phyloP scores from a whole-genome alignment of 2,329 filamentous ascomycete species.

The Sporothrix mexicana region DNA sequence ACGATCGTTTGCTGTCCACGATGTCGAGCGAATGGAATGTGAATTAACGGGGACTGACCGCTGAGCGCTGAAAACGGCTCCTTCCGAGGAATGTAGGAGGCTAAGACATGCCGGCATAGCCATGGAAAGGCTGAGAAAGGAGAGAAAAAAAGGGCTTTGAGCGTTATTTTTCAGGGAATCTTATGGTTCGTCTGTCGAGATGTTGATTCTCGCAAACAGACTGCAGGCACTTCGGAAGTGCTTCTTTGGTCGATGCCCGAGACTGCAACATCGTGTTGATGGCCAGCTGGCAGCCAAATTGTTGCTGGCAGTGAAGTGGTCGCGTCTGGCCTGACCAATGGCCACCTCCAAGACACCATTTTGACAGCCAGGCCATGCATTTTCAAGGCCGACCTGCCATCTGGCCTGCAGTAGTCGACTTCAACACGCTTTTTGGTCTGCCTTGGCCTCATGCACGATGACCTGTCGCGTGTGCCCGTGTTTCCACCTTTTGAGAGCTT shows the following conservation, averaged over 20 bases:
- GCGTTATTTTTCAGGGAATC: neutral
- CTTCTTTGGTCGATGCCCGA: constrained; percentile 13
- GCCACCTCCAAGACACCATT: neutral
- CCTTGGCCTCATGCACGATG: constrained; percentile 35
- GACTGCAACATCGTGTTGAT: neutral
- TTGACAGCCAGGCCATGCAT: neutral
- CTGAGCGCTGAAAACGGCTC: constrained; percentile 24
- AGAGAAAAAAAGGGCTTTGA: neutral
- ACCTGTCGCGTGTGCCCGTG: constrained; percentile 28
- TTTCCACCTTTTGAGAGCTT: constrained; percentile 7
- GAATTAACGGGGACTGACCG: neutral
- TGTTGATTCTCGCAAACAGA: too few species aligned
- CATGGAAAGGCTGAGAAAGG: constrained; percentile 13
- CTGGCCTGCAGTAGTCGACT: neutral
- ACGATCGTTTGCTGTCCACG: neutral
- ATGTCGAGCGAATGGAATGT: constrained; percentile 23
- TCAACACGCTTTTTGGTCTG: neutral
- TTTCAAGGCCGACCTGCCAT: neutral
- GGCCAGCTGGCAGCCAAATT: constrained; percentile 16
- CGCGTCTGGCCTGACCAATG: neutral
- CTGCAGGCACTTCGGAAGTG: neutral
- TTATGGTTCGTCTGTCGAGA: too few species aligned
- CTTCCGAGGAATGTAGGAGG: constrained; percentile 17
- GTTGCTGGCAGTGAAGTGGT: neutral
- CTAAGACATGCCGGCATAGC: neutral